Percentiles rank a stretch among this genome's conserved stretches.
These are phyloP conservation scores for Lepidium didymum DNA, from an alignment of 345 rosid species.

Conservation along the genomic window DNA sequence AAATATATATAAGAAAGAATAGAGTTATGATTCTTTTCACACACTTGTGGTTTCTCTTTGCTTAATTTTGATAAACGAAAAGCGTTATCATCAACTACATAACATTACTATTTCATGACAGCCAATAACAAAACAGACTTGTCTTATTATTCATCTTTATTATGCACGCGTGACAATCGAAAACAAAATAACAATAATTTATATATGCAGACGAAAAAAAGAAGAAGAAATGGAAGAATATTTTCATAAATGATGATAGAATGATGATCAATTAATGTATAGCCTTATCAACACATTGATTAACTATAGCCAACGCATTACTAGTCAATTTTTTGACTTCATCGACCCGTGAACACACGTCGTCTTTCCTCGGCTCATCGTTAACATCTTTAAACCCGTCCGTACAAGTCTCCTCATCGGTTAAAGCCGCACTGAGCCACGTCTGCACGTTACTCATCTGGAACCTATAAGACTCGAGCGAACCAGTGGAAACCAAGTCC, in stretches of 20 bases:
- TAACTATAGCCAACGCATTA: slow-evolving; percentile 67
- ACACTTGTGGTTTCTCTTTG: not conserved
- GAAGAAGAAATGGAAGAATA: not conserved
- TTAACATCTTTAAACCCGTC: slow-evolving; percentile 66
- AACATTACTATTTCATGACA: slow-evolving; percentile 1
- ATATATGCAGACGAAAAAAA: not conserved
- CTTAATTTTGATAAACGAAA: slow-evolving; percentile 6
- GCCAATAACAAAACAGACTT: slow-evolving; percentile 6
- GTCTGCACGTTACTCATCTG: slow-evolving; percentile 87
- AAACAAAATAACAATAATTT: slow-evolving; percentile 2
- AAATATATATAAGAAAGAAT: not conserved
- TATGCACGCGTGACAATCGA: slow-evolving; percentile 24
- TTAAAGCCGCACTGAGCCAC: slow-evolving; percentile 92
- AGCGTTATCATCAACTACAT: not conserved
- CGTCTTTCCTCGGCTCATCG: slow-evolving; percentile 46
- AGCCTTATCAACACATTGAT: slow-evolving; percentile 49
- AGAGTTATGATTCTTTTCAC: not conserved
- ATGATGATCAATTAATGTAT: slow-evolving; percentile 8
- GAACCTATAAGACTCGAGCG: slow-evolving; percentile 48
- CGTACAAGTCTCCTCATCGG: slow-evolving; percentile 83
- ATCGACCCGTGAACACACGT: slow-evolving; percentile 42
- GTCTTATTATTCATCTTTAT: slow-evolving; percentile 18
- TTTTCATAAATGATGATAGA: not conserved
- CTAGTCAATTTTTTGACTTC: slow-evolving; percentile 65
- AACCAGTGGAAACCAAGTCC: slow-evolving; percentile 29